Base-by-base conservation (phyloP, 495 filamentous ascomycete species). In the Thermothielavioides terrestris region DNA sequence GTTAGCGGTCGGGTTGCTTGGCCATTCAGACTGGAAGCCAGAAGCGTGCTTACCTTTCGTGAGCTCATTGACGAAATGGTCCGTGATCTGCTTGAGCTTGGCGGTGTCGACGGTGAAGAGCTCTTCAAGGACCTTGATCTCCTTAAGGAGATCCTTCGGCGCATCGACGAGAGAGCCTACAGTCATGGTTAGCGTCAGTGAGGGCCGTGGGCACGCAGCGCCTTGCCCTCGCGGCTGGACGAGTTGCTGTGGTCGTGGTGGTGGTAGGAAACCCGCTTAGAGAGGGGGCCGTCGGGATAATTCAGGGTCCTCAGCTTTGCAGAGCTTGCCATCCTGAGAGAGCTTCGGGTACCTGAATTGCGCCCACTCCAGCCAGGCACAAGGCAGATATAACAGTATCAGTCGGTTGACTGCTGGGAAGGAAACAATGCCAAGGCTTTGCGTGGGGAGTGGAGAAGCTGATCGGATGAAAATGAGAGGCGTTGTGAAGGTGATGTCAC, bases 111-210 rank as follows among this genome's bases (percentile, higher is more conserved):
- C 79, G 14, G 82, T 85, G 70, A 98, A 98, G 17, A 80, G 63
- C n/a, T 86, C 75, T 72, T 98, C 92, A 34, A 97, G 77, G 22
- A 80, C 69, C 67, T 88, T 80, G 66, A 97, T 92, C 68, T 95
- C 85, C 50, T 81, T 73, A 56, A 85, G 69, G 42, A 97, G 80
- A 65, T 92, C 81, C 68, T 90, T 85, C 42, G 92, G 88, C 66
- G 94, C 56, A 55, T 71, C 67, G 57, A 58, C 63, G 53, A 70
- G 68, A 6, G 58, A 66, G 52, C 64, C 60, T 69, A 53, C 53
- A 48, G 46, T 40, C 54, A 62, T 62, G 41, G 56, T 66, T 49
- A 66, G 63, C 40, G 42, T 25, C 20, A 15, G 32, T 18, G 31
- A 31, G 36, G 30, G 14, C 42, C 35, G 1, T 7, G 38, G 28